Evolutionary conservation across 2,329 filamentous ascomycete species (phyloP).

Genomic region (Aspergillus flavus): DNA sequence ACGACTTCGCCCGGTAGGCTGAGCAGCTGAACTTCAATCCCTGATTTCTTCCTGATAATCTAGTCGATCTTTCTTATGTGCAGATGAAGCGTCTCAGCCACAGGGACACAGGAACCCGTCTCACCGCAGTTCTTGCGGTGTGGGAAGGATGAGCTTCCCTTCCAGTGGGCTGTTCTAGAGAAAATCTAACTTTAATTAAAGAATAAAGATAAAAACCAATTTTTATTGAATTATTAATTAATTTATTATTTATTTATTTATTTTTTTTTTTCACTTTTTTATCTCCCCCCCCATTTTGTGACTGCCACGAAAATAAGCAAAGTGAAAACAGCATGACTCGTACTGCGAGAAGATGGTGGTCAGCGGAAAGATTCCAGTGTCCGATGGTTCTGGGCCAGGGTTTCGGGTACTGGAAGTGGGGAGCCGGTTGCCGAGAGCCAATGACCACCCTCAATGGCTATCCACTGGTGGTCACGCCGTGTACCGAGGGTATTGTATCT

Average conservation of each 20-base stretch:
- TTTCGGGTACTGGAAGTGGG: no score
- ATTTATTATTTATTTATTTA: no score
- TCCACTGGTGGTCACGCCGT: no score
- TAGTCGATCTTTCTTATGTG: background rate
- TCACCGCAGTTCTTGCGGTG: constrained; percentile 1
- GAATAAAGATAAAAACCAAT: background rate
- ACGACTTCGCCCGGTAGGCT: background rate
- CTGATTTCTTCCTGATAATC: background rate
- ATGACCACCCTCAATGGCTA: no score
- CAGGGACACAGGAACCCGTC: background rate
- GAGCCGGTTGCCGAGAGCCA: no score
- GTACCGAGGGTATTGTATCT: no score
- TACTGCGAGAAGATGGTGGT: background rate
- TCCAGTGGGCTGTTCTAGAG: background rate
- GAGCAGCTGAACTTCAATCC: background rate
- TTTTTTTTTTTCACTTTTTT: no score
- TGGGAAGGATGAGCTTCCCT: background rate
- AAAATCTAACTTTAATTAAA: background rate
- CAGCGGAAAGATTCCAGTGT: background rate
- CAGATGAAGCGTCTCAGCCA: background rate
- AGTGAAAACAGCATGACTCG: background rate
- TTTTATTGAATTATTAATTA: no score
- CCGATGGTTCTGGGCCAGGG: no score
- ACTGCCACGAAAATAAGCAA: no score
- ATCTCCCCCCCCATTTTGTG: no score